These are phyloP conservation scores for Zygosaccharomyces siamensis DNA, from an alignment of 805 yeast genomes.

Conservation along the genomic window DNA sequence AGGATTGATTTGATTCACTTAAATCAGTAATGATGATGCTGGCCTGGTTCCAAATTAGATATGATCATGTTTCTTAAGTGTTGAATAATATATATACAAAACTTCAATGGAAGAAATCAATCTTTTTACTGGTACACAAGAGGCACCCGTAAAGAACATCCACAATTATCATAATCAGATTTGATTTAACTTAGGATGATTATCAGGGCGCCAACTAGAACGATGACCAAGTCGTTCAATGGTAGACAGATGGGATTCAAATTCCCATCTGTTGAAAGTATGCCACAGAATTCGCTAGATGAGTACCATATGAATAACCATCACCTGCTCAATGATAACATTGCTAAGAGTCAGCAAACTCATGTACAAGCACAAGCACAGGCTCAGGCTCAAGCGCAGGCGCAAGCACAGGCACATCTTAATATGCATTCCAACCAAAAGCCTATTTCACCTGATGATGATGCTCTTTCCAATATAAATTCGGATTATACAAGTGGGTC, in stretches of 20 bases:
- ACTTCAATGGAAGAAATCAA: not conserved
- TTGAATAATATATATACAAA: not conserved
- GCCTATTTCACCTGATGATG: constrained; percentile 11
- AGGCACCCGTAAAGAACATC: not conserved
- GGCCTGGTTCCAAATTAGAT: constrained; percentile 2
- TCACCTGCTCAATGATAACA: constrained; percentile 24
- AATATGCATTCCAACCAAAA: not conserved
- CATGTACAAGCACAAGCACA: not conserved
- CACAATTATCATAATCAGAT: not conserved
- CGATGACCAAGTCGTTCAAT: constrained; percentile 37
- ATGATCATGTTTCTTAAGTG: not conserved
- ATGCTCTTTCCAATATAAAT: constrained; percentile 31
- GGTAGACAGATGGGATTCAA: constrained; percentile 40
- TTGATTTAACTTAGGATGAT: constrained; percentile 13
- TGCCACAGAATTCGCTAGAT: constrained; percentile 13
- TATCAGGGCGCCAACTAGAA: constrained; percentile 32
- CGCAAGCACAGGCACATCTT: not conserved
- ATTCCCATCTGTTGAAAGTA: constrained; percentile 35
- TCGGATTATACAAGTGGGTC: constrained; percentile 27
- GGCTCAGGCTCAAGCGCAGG: not conserved
- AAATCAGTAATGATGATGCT: not conserved
- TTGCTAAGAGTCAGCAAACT: constrained; percentile 7
- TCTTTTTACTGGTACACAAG: not conserved
- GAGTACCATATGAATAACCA: constrained; percentile 29
- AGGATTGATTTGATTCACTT: not conserved